Conservation (phyloP, 495 filamentous ascomycete species). For the Parmelia sp. region DNA sequence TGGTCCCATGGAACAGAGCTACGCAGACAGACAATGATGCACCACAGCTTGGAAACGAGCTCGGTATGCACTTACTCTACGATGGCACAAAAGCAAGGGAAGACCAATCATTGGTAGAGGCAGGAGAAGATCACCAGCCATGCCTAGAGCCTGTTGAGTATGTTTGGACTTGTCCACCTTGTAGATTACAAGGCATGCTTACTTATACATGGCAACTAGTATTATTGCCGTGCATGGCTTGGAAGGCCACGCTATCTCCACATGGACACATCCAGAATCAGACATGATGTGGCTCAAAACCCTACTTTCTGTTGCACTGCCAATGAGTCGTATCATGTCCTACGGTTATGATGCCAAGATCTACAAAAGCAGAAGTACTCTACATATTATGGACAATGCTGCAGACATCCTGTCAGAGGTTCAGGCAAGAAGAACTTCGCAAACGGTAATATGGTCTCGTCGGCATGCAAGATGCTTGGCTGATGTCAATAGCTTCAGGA, state of each 20-base stretch:
- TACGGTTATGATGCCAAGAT: constrained; percentile 10
- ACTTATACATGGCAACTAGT: not conserved
- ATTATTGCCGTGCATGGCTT: constrained; percentile 6
- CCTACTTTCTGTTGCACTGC: not conserved
- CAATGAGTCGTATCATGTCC: constrained; percentile 6
- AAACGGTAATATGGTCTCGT: not conserved
- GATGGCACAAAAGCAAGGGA: too few species aligned
- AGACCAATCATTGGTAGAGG: too few species aligned
- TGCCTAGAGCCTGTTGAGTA: too few species aligned
- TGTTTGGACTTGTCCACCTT: too few species aligned
- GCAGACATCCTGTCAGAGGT: not conserved
- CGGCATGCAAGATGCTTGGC: not conserved
- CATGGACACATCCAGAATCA: constrained; percentile 9
- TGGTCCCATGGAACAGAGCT: too few species aligned
- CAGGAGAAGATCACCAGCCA: too few species aligned
- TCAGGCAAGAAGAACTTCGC: not conserved
- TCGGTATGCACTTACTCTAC: too few species aligned
- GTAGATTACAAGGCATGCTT: too few species aligned
- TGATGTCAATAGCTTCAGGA: not conserved
- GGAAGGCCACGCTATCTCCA: constrained; percentile 1
- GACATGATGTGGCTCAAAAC: not conserved
- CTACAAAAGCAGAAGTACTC: not conserved
- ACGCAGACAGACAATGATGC: too few species aligned
- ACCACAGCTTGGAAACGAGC: too few species aligned
- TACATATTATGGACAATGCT: not conserved